Evolutionary conservation across 768 basidiomycete genomes (phyloP).

Genomic region (Trametopsis cervina): DNA sequence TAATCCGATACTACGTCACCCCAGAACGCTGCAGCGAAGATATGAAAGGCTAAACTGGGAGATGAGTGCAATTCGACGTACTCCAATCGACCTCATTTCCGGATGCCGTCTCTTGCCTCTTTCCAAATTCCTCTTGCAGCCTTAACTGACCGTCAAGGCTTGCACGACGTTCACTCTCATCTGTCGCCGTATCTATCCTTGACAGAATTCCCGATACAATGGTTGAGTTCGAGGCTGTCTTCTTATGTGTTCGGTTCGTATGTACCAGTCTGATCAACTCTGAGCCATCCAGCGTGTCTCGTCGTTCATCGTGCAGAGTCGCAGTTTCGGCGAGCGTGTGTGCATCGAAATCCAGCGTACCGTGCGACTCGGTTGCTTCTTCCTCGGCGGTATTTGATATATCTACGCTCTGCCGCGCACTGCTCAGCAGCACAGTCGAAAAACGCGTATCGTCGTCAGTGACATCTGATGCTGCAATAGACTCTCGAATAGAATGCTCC

Average conservation of each 20-base stretch:
- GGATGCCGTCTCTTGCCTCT: conserved; percentile 49
- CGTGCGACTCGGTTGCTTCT: conserved; percentile 19
- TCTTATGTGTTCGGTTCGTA: conserved; percentile 41
- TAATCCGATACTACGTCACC: conserved; percentile 71
- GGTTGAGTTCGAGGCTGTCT: conserved; percentile 54
- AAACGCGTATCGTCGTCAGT: conserved; percentile 52
- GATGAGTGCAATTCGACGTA: conserved; percentile 26
- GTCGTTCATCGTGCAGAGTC: conserved; percentile 16
- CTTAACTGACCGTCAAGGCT: conserved; percentile 62
- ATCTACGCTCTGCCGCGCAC: conserved; percentile 27
- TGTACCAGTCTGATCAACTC: conserved; percentile 14
- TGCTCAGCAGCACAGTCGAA: conserved; percentile 40
- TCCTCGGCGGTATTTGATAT: conserved; percentile 9
- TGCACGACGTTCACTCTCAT: conserved; percentile 35
- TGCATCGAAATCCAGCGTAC: conserved; percentile 8
- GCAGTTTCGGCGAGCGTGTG: not conserved
- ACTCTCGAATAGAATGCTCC: conserved; percentile 23
- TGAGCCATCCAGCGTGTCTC: conserved; percentile 24
- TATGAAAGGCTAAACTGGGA: not conserved
- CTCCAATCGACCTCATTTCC: conserved; percentile 72
- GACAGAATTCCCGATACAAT: conserved; percentile 47
- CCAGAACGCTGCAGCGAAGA: conserved; percentile 7
- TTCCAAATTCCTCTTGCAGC: conserved; percentile 70
- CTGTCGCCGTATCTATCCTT: conserved; percentile 42
- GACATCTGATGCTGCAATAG: conserved; percentile 53